A percentile compares a stretch with the other conserved stretches of the same genome.
phyloP scores from a whole-genome alignment of 495 filamentous ascomycete species.

The Penicillium pancosmium region DNA sequence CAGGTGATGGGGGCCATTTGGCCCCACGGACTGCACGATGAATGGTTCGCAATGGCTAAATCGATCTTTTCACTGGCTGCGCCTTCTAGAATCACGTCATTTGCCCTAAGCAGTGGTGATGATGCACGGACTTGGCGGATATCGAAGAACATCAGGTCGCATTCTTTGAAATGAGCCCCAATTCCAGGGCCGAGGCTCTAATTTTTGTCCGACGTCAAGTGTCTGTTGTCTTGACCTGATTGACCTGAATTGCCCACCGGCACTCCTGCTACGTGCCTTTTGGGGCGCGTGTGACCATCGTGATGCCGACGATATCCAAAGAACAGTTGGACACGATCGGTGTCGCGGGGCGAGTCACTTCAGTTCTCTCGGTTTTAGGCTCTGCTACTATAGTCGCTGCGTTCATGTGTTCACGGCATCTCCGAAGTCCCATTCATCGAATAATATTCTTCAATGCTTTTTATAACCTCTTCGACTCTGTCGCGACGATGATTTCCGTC shows the following conservation, averaged over 20 bases:
- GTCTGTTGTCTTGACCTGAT: neutral
- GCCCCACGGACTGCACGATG: neutral
- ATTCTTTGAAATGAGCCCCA: constrained; percentile 2
- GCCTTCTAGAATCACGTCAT: constrained; percentile 21
- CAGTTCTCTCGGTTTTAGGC: constrained; percentile 41
- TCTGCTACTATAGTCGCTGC: constrained; percentile 42
- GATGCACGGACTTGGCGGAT: constrained; percentile 9
- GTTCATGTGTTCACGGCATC: constrained; percentile 41
- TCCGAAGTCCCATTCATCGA: constrained; percentile 51
- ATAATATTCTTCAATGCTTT: constrained; percentile 52
- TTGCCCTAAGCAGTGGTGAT: constrained; percentile 17
- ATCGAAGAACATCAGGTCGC: neutral
- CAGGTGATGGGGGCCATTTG: neutral
- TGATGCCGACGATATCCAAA: constrained; percentile 27
- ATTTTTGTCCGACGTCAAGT: neutral
- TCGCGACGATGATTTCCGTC: constrained; percentile 48
- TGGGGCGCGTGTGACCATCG: constrained; percentile 13
- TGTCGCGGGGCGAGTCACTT: constrained; percentile 41
- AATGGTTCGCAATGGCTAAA: constrained; percentile 1
- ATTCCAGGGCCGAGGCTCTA: neutral
- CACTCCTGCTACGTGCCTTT: constrained; percentile 12
- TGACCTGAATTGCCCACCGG: neutral
- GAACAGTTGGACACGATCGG: constrained; percentile 32
- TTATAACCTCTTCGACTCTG: constrained; percentile 49
- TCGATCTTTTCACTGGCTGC: neutral